phyloP scores from a whole-genome alignment of 2,329 filamentous ascomycete genomes.

The Niveomyces coronatus region DNA sequence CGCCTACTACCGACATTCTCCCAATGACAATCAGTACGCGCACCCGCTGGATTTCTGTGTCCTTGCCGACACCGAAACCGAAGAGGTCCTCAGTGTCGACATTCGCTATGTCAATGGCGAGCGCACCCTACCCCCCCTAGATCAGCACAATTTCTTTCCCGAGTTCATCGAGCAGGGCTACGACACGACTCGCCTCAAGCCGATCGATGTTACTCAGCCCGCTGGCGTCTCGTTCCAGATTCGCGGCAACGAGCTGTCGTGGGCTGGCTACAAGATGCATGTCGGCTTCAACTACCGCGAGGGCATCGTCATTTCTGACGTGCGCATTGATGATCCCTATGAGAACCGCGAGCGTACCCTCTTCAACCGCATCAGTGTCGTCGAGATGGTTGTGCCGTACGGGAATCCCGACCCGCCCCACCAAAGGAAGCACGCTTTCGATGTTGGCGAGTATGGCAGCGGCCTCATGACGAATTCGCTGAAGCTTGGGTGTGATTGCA shows the following conservation, averaged over 20 bases:
- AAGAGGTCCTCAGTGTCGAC: slow-evolving; percentile 36
- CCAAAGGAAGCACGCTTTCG: slow-evolving; percentile 58
- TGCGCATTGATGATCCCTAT: slow-evolving; percentile 48
- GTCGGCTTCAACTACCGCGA: slow-evolving; percentile 65
- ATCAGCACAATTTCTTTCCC: slow-evolving; percentile 29
- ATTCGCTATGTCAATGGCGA: slow-evolving; percentile 33
- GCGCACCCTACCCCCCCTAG: slow-evolving; percentile 31
- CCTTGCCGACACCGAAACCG: slow-evolving; percentile 34
- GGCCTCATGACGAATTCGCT: slow-evolving; percentile 59
- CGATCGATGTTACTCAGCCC: slow-evolving; percentile 30
- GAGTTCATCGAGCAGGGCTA: slow-evolving; percentile 25
- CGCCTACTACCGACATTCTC: slow-evolving; percentile 68
- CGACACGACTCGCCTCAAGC: slow-evolving; percentile 24
- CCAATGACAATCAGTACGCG: slow-evolving; percentile 56
- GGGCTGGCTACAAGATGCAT: slow-evolving; percentile 60
- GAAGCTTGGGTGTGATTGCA: slow-evolving; percentile 56
- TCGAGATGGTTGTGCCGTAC: slow-evolving; percentile 65
- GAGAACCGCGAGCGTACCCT: slow-evolving; percentile 39
- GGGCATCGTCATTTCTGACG: slow-evolving; percentile 59
- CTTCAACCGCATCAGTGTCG: slow-evolving; percentile 56
- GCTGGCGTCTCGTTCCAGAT: slow-evolving; percentile 36
- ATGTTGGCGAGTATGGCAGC: slow-evolving; percentile 56
- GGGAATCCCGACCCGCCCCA: slow-evolving; percentile 53
- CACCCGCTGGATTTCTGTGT: slow-evolving; percentile 44
- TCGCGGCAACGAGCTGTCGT: slow-evolving; percentile 36